Evolutionary conservation across 306 rosid species (phyloP).

Genomic region (Corylus americana): DNA sequence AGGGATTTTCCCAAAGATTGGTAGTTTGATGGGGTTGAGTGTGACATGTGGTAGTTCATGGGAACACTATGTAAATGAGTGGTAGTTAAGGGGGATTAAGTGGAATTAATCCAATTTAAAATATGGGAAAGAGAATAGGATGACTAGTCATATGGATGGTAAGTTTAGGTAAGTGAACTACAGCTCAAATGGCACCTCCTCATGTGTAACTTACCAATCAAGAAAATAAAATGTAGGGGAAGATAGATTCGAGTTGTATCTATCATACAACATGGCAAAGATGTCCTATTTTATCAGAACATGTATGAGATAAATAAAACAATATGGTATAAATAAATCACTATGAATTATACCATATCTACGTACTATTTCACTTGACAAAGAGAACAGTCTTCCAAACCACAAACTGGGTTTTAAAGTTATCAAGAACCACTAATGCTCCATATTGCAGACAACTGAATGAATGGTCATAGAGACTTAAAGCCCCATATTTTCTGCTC

Average conservation of each 20-base stretch:
- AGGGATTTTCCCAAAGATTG: too few relatives aligned
- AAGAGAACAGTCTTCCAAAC: not conserved
- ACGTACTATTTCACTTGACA: not conserved
- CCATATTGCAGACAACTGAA: not conserved
- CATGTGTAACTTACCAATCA: not conserved
- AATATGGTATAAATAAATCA: too few relatives aligned
- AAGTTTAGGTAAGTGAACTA: not conserved
- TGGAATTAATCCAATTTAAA: not conserved
- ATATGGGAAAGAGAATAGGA: not conserved
- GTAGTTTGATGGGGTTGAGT: too few relatives aligned
- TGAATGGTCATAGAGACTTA: not conserved
- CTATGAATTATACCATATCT: too few relatives aligned
- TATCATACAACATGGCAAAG: not conserved
- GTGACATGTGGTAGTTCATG: too few relatives aligned
- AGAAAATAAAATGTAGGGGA: not conserved
- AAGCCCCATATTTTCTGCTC: not conserved
- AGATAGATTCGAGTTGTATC: too few relatives aligned
- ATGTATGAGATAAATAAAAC: too few relatives aligned
- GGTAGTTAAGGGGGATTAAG: too few relatives aligned
- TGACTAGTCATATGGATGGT: not conserved
- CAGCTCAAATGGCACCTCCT: not conserved
- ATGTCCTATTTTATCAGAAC: not conserved
- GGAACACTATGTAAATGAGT: too few relatives aligned
- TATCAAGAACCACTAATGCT: not conserved
- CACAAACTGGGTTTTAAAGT: not conserved